Base-by-base conservation (phyloP, 129 eudicot species). In the Centella asiatica region DNA sequence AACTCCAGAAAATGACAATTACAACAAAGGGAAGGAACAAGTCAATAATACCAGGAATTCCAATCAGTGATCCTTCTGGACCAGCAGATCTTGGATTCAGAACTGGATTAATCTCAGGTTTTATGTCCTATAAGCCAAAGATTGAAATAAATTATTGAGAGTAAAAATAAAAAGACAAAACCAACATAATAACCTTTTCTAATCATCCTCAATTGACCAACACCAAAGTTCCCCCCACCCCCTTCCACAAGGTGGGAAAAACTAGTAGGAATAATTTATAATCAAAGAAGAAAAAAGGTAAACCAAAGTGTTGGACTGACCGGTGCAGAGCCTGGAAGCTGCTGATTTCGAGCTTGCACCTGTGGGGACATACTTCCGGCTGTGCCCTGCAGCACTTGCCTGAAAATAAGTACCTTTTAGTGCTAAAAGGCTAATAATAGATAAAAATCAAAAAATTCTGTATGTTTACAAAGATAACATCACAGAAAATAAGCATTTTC, bases 311-410 rank as follows among this genome's bases (percentile, higher is more conserved):
- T 34, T 50, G 69, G 48, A 80, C 96, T 78, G 40, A 93, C 99
- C 1, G 95, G 77, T 26, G 85, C 66, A 67, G 99, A 78, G 57
- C 95, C 96, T 13, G 95, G 85, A 82, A 78, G 85, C 76, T 87
- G 96, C 79, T 88, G 99, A 72, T 64, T 80, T 23, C 99, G 88
- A 51, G 83, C 77, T 77, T 82, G 95, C 37, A 93, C 80, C 80
- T 93, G 99, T 24, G 96, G 86, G 28, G 95, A 84, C 85, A 93
- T 79, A 50, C 69, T 78, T 56, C 99, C 96, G 44, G 89, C 95
- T 40, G 88, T 54, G 53, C 95, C 96, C 74, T 87, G 96, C 77
- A 88, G 69, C 69, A 93, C 84, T 82, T 87, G 96, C 78, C 99
- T 93, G 87, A 45, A 62, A 83, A 65, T 15, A 29, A 1, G 31